Conservation (phyloP, 176 grass and related monocot species). For the Triticum aestivum region DNA sequence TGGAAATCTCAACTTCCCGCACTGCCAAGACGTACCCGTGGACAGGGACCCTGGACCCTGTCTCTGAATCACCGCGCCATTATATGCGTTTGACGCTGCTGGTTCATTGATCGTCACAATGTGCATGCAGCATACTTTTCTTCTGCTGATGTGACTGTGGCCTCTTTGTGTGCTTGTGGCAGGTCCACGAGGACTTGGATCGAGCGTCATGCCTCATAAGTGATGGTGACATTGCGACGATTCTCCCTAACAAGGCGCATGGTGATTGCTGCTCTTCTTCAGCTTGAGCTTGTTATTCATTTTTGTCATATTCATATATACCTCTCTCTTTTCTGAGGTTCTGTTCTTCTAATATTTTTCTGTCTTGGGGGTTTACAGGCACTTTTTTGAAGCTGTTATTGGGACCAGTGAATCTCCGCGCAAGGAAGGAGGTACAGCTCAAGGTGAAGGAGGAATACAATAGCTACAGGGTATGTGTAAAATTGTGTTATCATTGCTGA, state of each 20-base stretch:
- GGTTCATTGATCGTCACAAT: conserved; percentile 5
- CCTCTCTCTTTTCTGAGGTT: neutral
- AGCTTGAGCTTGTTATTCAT: conserved; percentile 9
- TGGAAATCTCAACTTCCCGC: neutral
- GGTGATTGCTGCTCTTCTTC: conserved; percentile 40
- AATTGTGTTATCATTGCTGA: conserved; percentile 2
- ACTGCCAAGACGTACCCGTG: neutral
- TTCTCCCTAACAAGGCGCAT: conserved; percentile 71
- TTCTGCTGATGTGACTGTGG: conserved; percentile 15
- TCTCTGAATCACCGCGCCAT: neutral
- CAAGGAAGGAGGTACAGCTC: conserved; percentile 94
- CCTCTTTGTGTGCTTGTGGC: conserved; percentile 23
- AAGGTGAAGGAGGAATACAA: conserved; percentile 99
- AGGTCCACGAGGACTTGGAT: conserved; percentile 93
- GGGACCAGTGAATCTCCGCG: conserved; percentile 85
- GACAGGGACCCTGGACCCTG: neutral
- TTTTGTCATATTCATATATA: neutral
- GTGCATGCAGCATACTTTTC: conserved; percentile 7
- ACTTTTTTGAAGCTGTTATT: conserved; percentile 84
- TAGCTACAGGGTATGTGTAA: conserved; percentile 79
- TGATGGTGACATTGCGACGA: conserved; percentile 64
- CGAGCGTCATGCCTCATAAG: conserved; percentile 64
- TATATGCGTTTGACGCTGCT: neutral
- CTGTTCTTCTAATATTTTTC: neutral
- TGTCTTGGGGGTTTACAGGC: conserved; percentile 37